phyloP scores from a whole-genome alignment of 345 rosid genomes.

The Acer yangbiense region DNA sequence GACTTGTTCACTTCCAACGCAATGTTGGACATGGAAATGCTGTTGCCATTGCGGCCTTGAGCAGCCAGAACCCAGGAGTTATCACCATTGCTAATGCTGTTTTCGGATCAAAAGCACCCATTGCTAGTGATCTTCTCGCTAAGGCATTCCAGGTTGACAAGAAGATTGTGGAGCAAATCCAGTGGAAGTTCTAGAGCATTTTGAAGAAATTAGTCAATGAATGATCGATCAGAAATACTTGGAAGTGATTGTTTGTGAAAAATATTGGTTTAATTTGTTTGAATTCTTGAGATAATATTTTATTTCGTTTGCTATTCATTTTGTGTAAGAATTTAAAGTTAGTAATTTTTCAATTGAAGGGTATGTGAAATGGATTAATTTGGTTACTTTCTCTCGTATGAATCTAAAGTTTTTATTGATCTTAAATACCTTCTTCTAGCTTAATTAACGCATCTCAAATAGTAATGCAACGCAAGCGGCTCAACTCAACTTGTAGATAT shows the following conservation, averaged over 20 bases:
- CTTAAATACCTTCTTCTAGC: too few relatives aligned
- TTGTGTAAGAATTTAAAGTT: not conserved
- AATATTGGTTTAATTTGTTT: not conserved
- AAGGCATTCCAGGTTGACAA: slow-evolving; percentile 12
- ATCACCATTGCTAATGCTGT: slow-evolving; percentile 10
- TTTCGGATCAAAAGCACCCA: slow-evolving; percentile 1
- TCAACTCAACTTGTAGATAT: too few relatives aligned
- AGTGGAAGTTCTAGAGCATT: too few relatives aligned
- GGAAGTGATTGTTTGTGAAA: not conserved
- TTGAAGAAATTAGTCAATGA: not conserved
- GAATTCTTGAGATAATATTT: not conserved
- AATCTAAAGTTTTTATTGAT: too few relatives aligned
- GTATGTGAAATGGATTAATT: not conserved
- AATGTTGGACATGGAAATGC: slow-evolving; percentile 5
- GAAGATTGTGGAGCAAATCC: not conserved
- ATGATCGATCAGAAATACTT: not conserved
- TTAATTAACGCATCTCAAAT: too few relatives aligned
- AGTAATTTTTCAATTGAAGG: not conserved
- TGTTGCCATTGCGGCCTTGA: not conserved
- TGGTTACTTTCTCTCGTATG: too few relatives aligned
- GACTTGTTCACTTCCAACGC: slow-evolving; percentile 20
- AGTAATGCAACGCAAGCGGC: too few relatives aligned
- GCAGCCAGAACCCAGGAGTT: slow-evolving; percentile 9
- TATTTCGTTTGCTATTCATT: too few relatives aligned
- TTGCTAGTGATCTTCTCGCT: not conserved